Evolutionary conservation across 192 early-diverging fungal species (phyloP), one percentile per base, ranked within the genome.

Genomic region (Coemansia sp.): DNA sequence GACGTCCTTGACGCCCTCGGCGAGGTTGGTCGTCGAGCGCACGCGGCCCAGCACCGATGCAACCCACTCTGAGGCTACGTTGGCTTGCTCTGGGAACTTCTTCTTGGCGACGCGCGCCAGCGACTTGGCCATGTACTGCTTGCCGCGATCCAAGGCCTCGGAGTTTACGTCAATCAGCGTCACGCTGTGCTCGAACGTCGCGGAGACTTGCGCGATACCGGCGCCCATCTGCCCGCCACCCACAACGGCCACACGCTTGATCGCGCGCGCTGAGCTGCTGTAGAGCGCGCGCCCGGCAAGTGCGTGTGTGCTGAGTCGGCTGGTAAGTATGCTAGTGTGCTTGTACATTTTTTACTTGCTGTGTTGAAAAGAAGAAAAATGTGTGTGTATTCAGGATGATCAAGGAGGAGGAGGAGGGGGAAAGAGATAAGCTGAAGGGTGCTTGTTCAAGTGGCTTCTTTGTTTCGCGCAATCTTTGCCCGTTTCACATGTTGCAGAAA

Each of bases 171-270:
- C 94, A 12, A 93, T 89, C 84, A 93, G 88, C 15, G 89, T 93
- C 33, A 97, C 94, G 12, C 85, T 67, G 80, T 83, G 89, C 21
- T 85, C 82, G 61, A 84, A 67, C 57, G 89, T 88, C 21, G 93
- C 93, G 11, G 91, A 89, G 0, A 94, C 90, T 58, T 96, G 92
- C 21, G 87, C 91, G 56, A 93, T 95, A 57, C 91, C 90, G 5
- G 90, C 85, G 17, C 91, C 91, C 91, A 93, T 93, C 34, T 91
- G 71, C 57, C 94, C 94, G 18, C 90, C 86, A 33, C 94, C 94
- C 54, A 92, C 83, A 21, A 96, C 88, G 11, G 91, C 87, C 27
- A 96, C 78, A 25, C 87, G 69, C 12, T 34, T 49, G 40, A 69
- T 62, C 3, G 25, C 39, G 11, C 52, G 42, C 21, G 37, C 33